Percentiles rank a stretch among this genome's conserved stretches.
phyloP scores from a whole-genome alignment of 1,284 basidiomycete species.

The Irpex rosettiformis region DNA sequence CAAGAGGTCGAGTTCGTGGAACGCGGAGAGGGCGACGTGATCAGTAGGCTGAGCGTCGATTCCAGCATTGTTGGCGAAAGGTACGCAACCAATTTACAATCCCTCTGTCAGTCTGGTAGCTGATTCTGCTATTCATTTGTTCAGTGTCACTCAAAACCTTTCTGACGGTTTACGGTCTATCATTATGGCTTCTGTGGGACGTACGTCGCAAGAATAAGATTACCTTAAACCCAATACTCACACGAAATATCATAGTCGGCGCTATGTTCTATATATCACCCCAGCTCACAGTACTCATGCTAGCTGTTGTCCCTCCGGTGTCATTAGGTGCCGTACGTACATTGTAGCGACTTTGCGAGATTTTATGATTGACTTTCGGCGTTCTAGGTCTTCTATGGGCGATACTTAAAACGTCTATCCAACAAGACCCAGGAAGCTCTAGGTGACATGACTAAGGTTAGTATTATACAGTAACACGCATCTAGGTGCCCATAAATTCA shows the following conservation, averaged over 20 bases:
- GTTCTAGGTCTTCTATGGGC: slow-evolving; percentile 82
- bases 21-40: slow-evolving; percentile 89
- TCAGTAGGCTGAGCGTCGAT: slow-evolving; percentile 90
- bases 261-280: slow-evolving; percentile 97
- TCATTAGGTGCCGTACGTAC: slow-evolving; percentile 85
- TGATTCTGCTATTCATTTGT: background rate
- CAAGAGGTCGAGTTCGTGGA: slow-evolving; percentile 96
- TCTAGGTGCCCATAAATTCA: background rate
- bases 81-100: slow-evolving; percentile 34
- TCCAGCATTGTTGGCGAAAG: slow-evolving; percentile 95
- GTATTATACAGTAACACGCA: background rate
- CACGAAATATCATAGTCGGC: slow-evolving; percentile 54
- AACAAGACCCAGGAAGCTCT: slow-evolving; percentile 92
- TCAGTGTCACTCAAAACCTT: slow-evolving; percentile 86
- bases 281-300: slow-evolving; percentile 88
- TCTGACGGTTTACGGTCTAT: slow-evolving; percentile 87
- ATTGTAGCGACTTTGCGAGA: background rate
- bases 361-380: background rate
- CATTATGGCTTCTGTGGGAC: slow-evolving; percentile 86
- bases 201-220: slow-evolving; percentile 42
- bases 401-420: slow-evolving; percentile 90
- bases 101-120: slow-evolving; percentile 3
- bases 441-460: slow-evolving; percentile 88
- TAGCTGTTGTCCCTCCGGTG: slow-evolving; percentile 91
- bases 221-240: background rate